Evolutionary conservation across 257 asterid genomes (phyloP).

Genomic region (Nicotiana knightiana): DNA sequence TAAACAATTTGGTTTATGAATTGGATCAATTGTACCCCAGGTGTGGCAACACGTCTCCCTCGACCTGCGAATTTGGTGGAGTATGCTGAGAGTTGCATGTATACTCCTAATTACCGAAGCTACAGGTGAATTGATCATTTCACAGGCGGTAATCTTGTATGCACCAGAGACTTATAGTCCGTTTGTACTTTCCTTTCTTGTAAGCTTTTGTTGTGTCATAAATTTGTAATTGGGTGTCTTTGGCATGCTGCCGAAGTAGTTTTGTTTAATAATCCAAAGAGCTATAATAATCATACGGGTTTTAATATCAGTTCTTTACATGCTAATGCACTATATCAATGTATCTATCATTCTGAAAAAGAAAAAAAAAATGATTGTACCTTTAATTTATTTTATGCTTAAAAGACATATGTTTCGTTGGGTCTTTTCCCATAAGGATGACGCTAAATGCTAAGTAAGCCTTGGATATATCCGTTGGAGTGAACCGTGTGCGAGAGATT

Average conservation of each 20-base stretch:
- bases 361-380: too few relatives aligned
- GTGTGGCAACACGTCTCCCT: conserved; percentile 89
- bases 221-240: neutral
- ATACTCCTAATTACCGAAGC: conserved; percentile 74
- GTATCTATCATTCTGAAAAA: too few relatives aligned
- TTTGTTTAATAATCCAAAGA: too few relatives aligned
- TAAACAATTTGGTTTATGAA: neutral
- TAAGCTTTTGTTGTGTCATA: neutral
- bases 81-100: conserved; percentile 99
- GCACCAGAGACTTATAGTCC: neutral
- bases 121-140: conserved; percentile 38
- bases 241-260: neutral
- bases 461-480: too few relatives aligned
- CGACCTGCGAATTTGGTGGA: conserved; percentile 76
- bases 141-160: neutral
- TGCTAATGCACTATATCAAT: too few relatives aligned
- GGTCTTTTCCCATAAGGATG: neutral
- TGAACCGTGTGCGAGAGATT: too few relatives aligned
- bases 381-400: neutral
- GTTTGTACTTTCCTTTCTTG: neutral
- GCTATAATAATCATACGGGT: too few relatives aligned
- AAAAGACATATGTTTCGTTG: neutral
- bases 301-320: too few relatives aligned
- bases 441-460: too few relatives aligned
- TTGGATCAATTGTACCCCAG: conserved; percentile 21